phyloP scores from a whole-genome alignment of 768 basidiomycete species.

The Russula earlei region DNA sequence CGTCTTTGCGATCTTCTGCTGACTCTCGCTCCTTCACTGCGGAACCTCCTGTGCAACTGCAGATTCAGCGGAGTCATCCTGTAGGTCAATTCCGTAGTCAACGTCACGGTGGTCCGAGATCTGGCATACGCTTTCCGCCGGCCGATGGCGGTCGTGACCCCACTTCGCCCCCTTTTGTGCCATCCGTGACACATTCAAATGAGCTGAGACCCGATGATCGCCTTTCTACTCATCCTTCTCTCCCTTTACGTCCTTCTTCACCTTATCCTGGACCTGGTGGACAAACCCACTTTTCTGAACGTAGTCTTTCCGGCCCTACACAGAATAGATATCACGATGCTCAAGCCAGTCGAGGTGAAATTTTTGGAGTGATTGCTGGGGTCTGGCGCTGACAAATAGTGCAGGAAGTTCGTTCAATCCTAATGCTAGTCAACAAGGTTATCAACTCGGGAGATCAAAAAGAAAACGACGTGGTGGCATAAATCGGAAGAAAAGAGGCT shows the following conservation, averaged over 20 bases:
- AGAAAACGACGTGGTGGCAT: slow-evolving; percentile 14
- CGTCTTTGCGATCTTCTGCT: slow-evolving; percentile 47
- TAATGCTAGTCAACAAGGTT: slow-evolving; percentile 1
- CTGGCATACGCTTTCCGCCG: not conserved
- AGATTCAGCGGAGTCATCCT: slow-evolving; percentile 11
- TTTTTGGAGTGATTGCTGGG: not conserved
- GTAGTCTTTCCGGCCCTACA: slow-evolving; percentile 1
- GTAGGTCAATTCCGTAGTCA: slow-evolving; percentile 8
- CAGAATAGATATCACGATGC: slow-evolving; percentile 5
- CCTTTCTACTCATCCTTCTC: slow-evolving; percentile 8
- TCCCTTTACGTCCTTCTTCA: slow-evolving; percentile 14
- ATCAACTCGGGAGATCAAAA: slow-evolving; percentile 1
- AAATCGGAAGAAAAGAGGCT: slow-evolving; percentile 12
- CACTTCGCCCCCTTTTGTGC: not conserved
- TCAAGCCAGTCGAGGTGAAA: slow-evolving; percentile 6
- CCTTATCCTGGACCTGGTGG: slow-evolving; percentile 3
- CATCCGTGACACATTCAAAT: slow-evolving; percentile 1
- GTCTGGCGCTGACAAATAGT: not conserved
- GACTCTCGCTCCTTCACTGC: slow-evolving; percentile 34
- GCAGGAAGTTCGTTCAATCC: not conserved
- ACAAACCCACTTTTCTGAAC: slow-evolving; percentile 4
- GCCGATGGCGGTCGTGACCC: slow-evolving; percentile 5
- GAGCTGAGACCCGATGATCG: slow-evolving; percentile 11
- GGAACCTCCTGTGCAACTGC: slow-evolving; percentile 6
- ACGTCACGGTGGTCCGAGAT: not conserved